phyloP scores from a whole-genome alignment of 2,329 filamentous ascomycete genomes.

The Beauveria varroae region DNA sequence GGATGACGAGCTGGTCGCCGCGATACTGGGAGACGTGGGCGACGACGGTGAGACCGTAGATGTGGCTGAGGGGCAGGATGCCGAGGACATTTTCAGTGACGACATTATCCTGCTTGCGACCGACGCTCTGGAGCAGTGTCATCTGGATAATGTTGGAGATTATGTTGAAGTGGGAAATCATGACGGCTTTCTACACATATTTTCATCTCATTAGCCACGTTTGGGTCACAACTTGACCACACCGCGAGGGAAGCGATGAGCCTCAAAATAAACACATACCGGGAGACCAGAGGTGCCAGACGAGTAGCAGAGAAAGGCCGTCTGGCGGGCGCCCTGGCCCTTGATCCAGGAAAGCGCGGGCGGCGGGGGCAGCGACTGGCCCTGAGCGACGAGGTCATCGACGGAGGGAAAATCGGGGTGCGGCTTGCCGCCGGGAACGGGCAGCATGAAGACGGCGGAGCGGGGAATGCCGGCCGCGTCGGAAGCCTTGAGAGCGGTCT shows the following conservation, averaged over 20 bases:
- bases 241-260: neutral
- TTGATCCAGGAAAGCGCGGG: slow-evolving; percentile 51
- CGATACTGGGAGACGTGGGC: slow-evolving; percentile 58
- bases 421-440: slow-evolving; percentile 51
- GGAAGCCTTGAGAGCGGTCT: slow-evolving; percentile 57
- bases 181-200: slow-evolving; percentile 62
- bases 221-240: neutral
- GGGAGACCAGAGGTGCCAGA: slow-evolving; percentile 74
- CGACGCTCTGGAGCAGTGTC: slow-evolving; percentile 32
- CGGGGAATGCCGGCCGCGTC: slow-evolving; percentile 54
- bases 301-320: slow-evolving; percentile 72
- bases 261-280: slow-evolving; percentile 32
- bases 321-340: slow-evolving; percentile 59
- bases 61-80: slow-evolving; percentile 74
- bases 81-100: slow-evolving; percentile 48
- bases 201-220: neutral
- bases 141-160: slow-evolving; percentile 69
- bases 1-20: slow-evolving; percentile 65
- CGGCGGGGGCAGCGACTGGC: slow-evolving; percentile 44
- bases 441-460: slow-evolving; percentile 60
- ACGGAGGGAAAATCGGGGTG: slow-evolving; percentile 54
- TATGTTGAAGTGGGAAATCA: slow-evolving; percentile 73
- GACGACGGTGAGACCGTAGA: slow-evolving; percentile 69
- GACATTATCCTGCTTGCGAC: slow-evolving; percentile 29
- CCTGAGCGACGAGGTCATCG: slow-evolving; percentile 57